Base-by-base conservation (phyloP, 352 stramenopile species). In the Globisporangium solare region DNA sequence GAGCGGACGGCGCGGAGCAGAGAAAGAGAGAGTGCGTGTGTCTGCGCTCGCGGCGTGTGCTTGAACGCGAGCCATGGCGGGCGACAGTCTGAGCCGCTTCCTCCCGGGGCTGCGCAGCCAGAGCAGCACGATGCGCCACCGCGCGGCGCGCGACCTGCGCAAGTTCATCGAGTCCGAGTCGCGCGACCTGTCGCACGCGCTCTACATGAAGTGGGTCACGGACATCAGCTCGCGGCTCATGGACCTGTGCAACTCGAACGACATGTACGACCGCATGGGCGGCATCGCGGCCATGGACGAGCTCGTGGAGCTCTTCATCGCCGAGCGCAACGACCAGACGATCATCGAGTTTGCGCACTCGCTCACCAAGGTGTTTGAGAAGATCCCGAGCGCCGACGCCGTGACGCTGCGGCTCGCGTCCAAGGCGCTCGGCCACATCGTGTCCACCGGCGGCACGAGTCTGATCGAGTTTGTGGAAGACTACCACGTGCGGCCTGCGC, bases 311-410 rank as follows among this genome's bases (percentile, higher is more conserved):
- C 73, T 94, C 35, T 95, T 95, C 58, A 94, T 94, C 72, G 83
- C 80, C 41, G 83, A 93, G 59, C 74, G 84, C 42, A 92, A 95
- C 71, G 86, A 95, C 71, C 83, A 92, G 76, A 92, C 79, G 8
- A 95, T 95, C 72, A 92, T 92, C 49, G 86, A 94, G 66, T 93
- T 94, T 62, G 86, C 86, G 11, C 83, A 94, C 62, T 90, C 83
- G 49, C 79, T 95, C 40, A 91, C 81, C 10, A 88, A 84, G 54
- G 82, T 94, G 5, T 95, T 95, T 58, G 86, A 95, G 62, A 94
- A 93, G 64, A 92, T 92, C 58, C 80, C 82, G 20, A 77, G 67
- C 47, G 80, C 79, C 6, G 86, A 95, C 56, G 58, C 77, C 37
- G 59, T 79, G 21, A 94, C 86, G 57, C 66, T 95, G 46, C 80